Evolutionary conservation across 1,284 basidiomycete genomes (phyloP).

Genomic region (Austroboletus novae-zelandiae): DNA sequence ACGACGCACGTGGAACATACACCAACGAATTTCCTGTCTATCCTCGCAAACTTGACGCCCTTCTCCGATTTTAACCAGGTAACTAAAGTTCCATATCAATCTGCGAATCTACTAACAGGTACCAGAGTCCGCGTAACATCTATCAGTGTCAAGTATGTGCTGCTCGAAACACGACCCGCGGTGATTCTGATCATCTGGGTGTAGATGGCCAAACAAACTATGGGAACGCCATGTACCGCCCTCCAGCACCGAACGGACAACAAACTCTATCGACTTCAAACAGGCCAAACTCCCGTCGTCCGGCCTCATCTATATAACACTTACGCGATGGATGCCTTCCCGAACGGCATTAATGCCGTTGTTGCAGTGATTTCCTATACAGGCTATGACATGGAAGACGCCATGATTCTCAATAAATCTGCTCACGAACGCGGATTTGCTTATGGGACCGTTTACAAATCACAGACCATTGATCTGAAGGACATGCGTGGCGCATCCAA

Average conservation of each 20-base stretch:
- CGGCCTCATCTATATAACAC: constrained; percentile 89
- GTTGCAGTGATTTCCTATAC: constrained; percentile 99
- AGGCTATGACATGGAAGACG: constrained; percentile 99
- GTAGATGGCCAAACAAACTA: constrained; percentile 99
- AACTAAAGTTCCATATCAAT: constrained; percentile 6
- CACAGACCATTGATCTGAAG: constrained; percentile 88
- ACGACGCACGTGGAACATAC: constrained; percentile 93
- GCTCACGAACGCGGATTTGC: constrained; percentile 97
- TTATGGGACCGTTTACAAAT: constrained; percentile 97
- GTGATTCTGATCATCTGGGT: constrained; percentile 8
- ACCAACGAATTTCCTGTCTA: constrained; percentile 94
- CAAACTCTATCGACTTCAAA: constrained; percentile 96
- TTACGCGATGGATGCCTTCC: constrained; percentile 99
- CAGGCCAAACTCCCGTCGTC: constrained; percentile 93
- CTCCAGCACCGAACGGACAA: constrained; percentile 94
- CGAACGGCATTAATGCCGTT: constrained; percentile 97
- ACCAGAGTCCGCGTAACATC: constrained; percentile 79
- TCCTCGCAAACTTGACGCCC: constrained; percentile 77
- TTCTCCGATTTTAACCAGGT: constrained; percentile 98
- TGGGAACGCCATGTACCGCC: constrained; percentile 97
- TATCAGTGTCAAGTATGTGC: constrained; percentile 77
- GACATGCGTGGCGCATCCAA: constrained; percentile 70
- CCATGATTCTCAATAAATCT: constrained; percentile 99
- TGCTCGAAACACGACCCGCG: not conserved
- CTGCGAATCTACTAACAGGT: constrained; percentile 3